phyloP scores from a whole-genome alignment of 1,284 basidiomycete genomes.

The Caloboletus inedulis region DNA sequence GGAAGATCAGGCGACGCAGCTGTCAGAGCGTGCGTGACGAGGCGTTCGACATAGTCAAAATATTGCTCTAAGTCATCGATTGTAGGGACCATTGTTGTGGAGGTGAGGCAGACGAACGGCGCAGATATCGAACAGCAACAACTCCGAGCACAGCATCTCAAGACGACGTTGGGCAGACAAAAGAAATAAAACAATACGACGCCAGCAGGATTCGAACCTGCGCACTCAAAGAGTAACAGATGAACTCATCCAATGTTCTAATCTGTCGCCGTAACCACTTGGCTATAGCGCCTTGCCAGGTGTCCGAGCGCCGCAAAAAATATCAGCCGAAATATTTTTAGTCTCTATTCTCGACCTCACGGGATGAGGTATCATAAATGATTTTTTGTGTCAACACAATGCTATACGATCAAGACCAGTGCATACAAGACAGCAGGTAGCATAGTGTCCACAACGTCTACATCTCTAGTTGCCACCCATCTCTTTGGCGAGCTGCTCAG shows the following conservation, averaged over 20 bases:
- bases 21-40: constrained; percentile 56
- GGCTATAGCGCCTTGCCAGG: constrained; percentile 40
- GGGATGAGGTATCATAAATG: constrained; percentile 1
- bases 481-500: constrained; percentile 93
- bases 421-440: constrained; percentile 4
- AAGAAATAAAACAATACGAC: constrained; percentile 18
- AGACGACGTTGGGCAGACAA: background rate
- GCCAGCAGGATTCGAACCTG: constrained; percentile 39
- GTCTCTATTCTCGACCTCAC: background rate
- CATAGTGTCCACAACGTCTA: constrained; percentile 14
- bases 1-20: constrained; percentile 58
- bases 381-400: constrained; percentile 10
- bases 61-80: constrained; percentile 71
- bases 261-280: constrained; percentile 58
- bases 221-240: constrained; percentile 39
- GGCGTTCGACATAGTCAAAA: constrained; percentile 63
- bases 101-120: constrained; percentile 1
- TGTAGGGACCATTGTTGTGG: constrained; percentile 37
- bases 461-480: constrained; percentile 58
- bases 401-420: constrained; percentile 7
- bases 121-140: background rate
- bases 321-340: background rate
- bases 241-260: constrained; percentile 7
- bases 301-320: rapidly evolving
- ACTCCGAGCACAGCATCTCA: constrained; percentile 22